Evolutionary conservation across 495 filamentous ascomycete species (phyloP).

Genomic region (Bacidia gigantensis): DNA sequence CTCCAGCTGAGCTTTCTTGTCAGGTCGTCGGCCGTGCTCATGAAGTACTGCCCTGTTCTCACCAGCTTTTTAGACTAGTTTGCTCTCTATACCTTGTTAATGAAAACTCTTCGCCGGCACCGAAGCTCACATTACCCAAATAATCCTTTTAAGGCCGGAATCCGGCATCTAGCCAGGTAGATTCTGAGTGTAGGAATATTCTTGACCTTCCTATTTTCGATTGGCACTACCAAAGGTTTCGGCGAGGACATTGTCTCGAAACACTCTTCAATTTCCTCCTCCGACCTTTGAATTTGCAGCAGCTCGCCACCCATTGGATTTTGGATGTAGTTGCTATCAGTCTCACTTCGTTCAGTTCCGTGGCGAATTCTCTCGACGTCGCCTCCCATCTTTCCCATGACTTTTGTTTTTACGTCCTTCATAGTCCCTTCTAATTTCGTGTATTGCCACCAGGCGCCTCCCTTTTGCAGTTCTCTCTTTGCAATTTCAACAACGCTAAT

Average conservation of each 20-base stretch:
- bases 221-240: slow-evolving; percentile 16
- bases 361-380: not conserved
- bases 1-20: too few relatives aligned
- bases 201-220: slow-evolving; percentile 13
- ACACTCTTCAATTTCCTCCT: slow-evolving; percentile 30
- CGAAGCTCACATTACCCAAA: slow-evolving; percentile 27
- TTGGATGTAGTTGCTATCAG: not conserved
- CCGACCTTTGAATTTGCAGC: slow-evolving; percentile 1
- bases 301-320: not conserved
- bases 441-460: slow-evolving; percentile 49
- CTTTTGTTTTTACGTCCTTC: not conserved
- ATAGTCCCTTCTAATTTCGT: slow-evolving; percentile 10
- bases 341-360: not conserved
- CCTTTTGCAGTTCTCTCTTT: slow-evolving; percentile 41
- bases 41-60: too few relatives aligned
- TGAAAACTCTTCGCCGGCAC: not conserved
- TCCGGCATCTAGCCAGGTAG: slow-evolving; percentile 40
- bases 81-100: slow-evolving; percentile 17
- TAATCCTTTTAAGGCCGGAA: slow-evolving; percentile 35
- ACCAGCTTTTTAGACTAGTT: too few relatives aligned
- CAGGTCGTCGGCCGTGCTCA: too few relatives aligned
- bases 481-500: slow-evolving; percentile 51
- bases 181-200: slow-evolving; percentile 38
- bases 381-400: not conserved
- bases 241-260: slow-evolving; percentile 42